These are phyloP conservation scores for Narthecium ossifragum DNA, from an alignment of 106 monocot species.

Conservation along the genomic window DNA sequence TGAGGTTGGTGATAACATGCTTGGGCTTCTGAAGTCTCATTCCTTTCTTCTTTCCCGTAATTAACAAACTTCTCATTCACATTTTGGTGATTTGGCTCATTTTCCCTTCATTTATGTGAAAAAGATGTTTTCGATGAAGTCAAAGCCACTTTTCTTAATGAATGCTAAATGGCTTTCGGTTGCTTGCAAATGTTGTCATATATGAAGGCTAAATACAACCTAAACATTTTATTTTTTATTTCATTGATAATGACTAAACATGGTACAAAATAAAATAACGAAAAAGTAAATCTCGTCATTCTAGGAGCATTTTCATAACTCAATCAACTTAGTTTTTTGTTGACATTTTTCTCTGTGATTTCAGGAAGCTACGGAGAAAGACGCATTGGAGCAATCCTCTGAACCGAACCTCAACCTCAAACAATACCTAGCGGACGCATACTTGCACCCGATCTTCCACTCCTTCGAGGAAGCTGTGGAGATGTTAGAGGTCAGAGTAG, in stretches of 20 bases:
- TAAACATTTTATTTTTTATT: neutral
- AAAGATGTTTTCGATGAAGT: too few species aligned
- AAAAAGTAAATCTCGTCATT: neutral
- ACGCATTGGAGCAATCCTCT: conserved; percentile 31
- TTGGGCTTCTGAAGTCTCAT: neutral
- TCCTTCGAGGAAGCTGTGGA: conserved; percentile 28
- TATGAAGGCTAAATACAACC: neutral
- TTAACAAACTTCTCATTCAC: too few species aligned
- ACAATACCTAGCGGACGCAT: conserved; percentile 42
- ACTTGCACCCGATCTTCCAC: conserved; percentile 56
- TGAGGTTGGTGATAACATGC: conserved; percentile 81
- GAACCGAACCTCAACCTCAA: conserved; percentile 48
- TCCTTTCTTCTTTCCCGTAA: too few species aligned
- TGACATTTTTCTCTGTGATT: neutral
- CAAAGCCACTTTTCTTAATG: too few species aligned
- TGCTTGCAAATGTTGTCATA: too few species aligned
- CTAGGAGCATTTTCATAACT: too few species aligned
- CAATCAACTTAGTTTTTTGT: too few species aligned
- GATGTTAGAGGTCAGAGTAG: conserved; percentile 21
- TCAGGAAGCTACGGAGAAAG: conserved; percentile 71
- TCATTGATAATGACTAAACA: too few species aligned
- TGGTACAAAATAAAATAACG: neutral
- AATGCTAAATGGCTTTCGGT: too few species aligned
- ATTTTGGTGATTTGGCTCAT: too few species aligned
- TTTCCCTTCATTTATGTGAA: neutral